Evolutionary conservation across 805 yeast genomes (phyloP), one percentile per base, ranked within the genome.

Genomic region (Ogataea methylovora): DNA sequence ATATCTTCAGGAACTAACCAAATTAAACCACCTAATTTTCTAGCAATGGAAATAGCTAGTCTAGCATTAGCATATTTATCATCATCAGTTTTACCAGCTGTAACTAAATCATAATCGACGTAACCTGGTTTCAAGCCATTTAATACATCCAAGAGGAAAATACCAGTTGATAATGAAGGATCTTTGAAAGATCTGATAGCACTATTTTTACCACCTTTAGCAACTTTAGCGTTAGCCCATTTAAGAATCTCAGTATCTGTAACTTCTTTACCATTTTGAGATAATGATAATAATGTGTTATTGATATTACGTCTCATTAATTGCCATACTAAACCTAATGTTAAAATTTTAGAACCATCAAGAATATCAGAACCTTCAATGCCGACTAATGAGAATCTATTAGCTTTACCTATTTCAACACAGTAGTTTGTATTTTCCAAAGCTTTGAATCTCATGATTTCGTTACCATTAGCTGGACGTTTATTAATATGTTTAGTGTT

Each of bases 1-100:
- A 92, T 92, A 65, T 92, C 98, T 61, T 92, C 98, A n/a, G 98
- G 98, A n/a, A 92, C 96, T 48, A 92, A 72, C 97, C 97, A 92
- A 52, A 92, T 92, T 56, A 92, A 76, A 27, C 96, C 98, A 42
- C 98, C 98, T 48, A 92, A 67, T 62, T 92, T 92, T 73, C 98
- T 83, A 24, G 98, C 98, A 52, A 92, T 92, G 2, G 97, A 92
- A 56, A 92, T 92, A 15, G 98, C 98, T 57, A 92, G 73, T 67
- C 85, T 83, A 15, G 97, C 98, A 57, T 92, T 92, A 27, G 95
- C 94, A 54, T 86, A 86, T 54, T 71, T 75, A 44, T 90, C 95
- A 40, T 86, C 95, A 13, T 82, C 92, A 24, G 83, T 77, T 27
- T 62, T 58, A 27, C 95, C 95, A 33, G 79, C 73, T 36, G 80